Base-by-base conservation (phyloP, 352 stramenopile species). In the Pythium utonaiense region DNA sequence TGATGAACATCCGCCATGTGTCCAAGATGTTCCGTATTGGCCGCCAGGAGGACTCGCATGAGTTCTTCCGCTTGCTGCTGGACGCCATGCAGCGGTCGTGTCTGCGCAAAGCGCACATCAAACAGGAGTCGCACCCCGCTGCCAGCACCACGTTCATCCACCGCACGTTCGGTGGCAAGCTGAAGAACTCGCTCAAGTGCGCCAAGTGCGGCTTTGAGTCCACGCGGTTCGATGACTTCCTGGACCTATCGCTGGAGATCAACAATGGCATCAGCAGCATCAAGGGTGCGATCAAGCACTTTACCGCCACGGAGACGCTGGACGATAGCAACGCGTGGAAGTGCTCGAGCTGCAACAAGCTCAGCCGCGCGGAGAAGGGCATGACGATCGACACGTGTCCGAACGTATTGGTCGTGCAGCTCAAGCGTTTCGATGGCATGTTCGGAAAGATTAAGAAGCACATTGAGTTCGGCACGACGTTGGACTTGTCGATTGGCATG, bases 161-260 rank as follows among this genome's bases (percentile, higher is more conserved):
- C 64, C 80, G 83, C 40, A 76, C 91, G 12, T 97, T 97, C 64
- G 84, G 82, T 24, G 90, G 89, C 30, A 90, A 86, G 42, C 59
- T 96, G 19, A 86, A 89, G 52, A 93, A 80, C 59, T 77, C 81
- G 24, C 75, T 97, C 30, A 89, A 91, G 59, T 97, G 89, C 57
- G 84, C 72, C 31, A 91, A 92, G 50, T 96, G 87, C 70, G 67
- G 71, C 3, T 94, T 74, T 59, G 77, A 92, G 10, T 95, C 84
- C 16, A 79, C 93, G 67, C 77, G 79, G 6, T 82, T 80, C 24
- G 90, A 97, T 47, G 81, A 86, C 31, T 97, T 93, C 65, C 62
- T 96, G 56, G 89, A 97, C 67, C 61, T 97, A 27, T 97, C 89
- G 54, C 67, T 97, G 24, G 89, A 97, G 61, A 80, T 97, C 49